Evolutionary conservation across 1,284 basidiomycete species (phyloP).

Genomic region (Ceratorhiza oryzae-sativae): DNA sequence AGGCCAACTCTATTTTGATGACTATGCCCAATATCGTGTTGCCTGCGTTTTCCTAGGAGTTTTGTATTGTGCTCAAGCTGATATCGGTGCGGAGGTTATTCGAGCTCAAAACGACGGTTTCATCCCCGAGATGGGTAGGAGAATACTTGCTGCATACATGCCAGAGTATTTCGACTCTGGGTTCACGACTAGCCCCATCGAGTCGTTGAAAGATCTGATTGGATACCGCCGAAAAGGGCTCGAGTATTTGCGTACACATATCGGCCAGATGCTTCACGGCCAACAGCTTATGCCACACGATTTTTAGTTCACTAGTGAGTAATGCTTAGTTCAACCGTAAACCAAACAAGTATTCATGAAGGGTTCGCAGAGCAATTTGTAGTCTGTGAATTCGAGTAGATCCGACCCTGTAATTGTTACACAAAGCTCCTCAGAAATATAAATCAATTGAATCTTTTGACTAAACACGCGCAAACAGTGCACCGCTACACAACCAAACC

Average conservation of each 20-base stretch:
- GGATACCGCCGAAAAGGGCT: background rate
- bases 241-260: background rate
- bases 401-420: too few species aligned
- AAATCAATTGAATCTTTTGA: too few species aligned
- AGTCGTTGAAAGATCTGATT: background rate
- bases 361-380: too few species aligned
- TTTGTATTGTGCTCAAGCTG: background rate
- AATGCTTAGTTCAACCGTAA: too few species aligned
- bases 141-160: background rate
- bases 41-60: constrained; percentile 54
- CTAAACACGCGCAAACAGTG: too few species aligned
- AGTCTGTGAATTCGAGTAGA: too few species aligned
- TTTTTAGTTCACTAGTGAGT: too few species aligned
- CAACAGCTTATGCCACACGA: background rate
- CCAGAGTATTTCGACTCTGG: background rate
- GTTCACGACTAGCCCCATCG: background rate
- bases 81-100: background rate
- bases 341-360: too few species aligned
- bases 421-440: too few species aligned
- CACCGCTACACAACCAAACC: too few species aligned
- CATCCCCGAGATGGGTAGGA: background rate
- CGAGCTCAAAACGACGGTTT: background rate
- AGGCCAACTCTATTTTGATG: constrained; percentile 55
- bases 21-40: constrained; percentile 49
- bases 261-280: constrained; percentile 4